Percentiles rank a stretch among this genome's conserved stretches.
Conservation (phyloP, 805 yeast species). For the Candida coleopterorum region DNA sequence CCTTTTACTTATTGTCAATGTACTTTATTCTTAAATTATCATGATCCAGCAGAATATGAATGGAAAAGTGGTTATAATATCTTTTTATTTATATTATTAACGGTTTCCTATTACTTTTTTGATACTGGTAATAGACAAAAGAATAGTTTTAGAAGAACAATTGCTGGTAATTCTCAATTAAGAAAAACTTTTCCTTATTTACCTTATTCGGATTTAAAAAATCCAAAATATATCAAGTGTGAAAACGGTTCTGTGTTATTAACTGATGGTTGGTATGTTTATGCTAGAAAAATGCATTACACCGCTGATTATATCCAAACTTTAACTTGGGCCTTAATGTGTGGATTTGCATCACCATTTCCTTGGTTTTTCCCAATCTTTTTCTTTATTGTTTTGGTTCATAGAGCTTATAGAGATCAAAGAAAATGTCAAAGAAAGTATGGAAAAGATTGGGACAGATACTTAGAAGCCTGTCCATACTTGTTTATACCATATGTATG, state of each 20-base stretch:
- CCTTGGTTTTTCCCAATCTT: conserved; percentile 96
- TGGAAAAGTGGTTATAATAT: conserved; percentile 63
- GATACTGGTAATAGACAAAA: conserved; percentile 95
- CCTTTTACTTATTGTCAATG: conserved; percentile 97
- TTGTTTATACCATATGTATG: conserved; percentile 84
- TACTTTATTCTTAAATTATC: conserved; percentile 77
- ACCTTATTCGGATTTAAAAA: conserved; percentile 74
- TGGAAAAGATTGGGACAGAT: conserved; percentile 91
- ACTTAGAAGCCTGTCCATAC: conserved; percentile 84
- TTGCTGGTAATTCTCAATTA: conserved; percentile 71
- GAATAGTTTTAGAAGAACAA: conserved; percentile 78
- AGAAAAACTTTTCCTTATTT: conserved; percentile 93
- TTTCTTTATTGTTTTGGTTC: conserved; percentile 81
- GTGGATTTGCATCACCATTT: conserved; percentile 83
- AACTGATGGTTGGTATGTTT: conserved; percentile 91
- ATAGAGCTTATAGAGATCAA: conserved; percentile 85
- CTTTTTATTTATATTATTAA: conserved; percentile 50
- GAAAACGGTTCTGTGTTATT: conserved; percentile 78
- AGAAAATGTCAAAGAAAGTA: conserved; percentile 81
- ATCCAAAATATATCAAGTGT: conserved; percentile 84
- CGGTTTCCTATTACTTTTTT: conserved; percentile 82
- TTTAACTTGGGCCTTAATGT: conserved; percentile 84
- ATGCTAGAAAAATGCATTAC: conserved; percentile 92
- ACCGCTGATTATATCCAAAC: conserved; percentile 91
- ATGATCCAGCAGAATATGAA: conserved; percentile 76